Evolutionary conservation across 345 rosid genomes (phyloP).

Genomic region (Lagerstroemia speciosa): DNA sequence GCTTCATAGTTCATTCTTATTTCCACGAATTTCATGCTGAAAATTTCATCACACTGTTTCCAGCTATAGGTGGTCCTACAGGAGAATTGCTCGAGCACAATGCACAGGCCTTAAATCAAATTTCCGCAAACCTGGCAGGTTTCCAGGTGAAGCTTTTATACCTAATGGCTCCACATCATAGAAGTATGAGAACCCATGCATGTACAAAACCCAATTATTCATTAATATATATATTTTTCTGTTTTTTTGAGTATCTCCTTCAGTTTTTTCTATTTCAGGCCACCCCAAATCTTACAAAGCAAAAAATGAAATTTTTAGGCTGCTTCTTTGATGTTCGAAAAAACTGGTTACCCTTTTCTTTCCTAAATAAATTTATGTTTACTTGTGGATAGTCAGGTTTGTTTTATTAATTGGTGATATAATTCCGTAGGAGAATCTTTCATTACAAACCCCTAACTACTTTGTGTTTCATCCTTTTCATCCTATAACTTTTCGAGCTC

Average conservation of each 20-base stretch:
- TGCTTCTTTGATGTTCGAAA: background rate
- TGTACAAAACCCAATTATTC: background rate
- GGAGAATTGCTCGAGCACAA: constrained; percentile 61
- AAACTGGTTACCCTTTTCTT: background rate
- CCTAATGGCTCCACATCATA: background rate
- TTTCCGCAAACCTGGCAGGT: constrained; percentile 42
- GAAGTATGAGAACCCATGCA: background rate
- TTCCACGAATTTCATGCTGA: background rate
- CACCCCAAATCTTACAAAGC: background rate
- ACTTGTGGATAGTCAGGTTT: too few species aligned
- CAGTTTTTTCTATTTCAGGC: background rate
- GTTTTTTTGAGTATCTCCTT: background rate
- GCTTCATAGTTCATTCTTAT: background rate
- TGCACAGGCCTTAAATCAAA: constrained; percentile 32
- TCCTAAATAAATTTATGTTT: too few species aligned
- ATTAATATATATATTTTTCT: background rate
- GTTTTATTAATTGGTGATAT: background rate
- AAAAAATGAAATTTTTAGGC: background rate
- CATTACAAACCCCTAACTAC: background rate
- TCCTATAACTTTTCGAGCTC: too few species aligned
- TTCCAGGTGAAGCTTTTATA: constrained; percentile 30
- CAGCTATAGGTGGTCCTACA: constrained; percentile 44
- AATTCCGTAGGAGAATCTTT: background rate
- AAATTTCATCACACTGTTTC: constrained; percentile 4
- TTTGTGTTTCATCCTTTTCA: too few species aligned